Evolutionary conservation across 129 eudicot species (phyloP), one percentile per base, ranked within the genome.

Genomic region (Lonicera japonica): DNA sequence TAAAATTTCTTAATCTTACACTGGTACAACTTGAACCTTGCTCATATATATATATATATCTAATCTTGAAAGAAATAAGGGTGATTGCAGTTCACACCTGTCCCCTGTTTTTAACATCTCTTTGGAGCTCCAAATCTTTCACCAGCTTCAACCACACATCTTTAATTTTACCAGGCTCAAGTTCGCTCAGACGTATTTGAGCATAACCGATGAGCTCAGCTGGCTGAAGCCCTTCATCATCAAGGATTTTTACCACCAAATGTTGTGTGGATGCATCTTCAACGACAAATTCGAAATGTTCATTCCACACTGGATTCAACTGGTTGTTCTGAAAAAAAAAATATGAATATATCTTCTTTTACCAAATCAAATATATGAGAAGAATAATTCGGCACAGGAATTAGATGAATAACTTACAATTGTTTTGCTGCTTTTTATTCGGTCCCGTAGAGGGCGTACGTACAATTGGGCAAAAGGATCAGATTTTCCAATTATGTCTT

Each of bases 221-320:
- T 19, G 86, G 55, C 69, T 92, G 96, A 79, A 92, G 68, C 55
- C 95, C 91, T 61, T 88, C 99, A 21, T 92, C 95, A 60, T 92
- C 99, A 53, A 70, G 85, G 36, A 92, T 65, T 68, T 92, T 88
- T 52, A 92, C 77, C 60, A 85, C 88, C 95, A 92, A 76, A 63
- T 87, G 80, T 68, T 92, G 99, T 53, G 96, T 88, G 65, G 95
- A 77, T 58, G 46, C 65, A 78, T 92, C 99, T 63, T 92, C 99
- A 57, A 92, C 80, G 65, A 80, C 75, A 72, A 92, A 92, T 82
- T 92, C 95, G 53, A 82, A 92, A 80, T 92, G 99, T 45, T 92
- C 99, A 56, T 92, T 92, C 99, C 99, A 92, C 41, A 92, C 80
- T 40, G 99, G 99, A 85, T 82, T 92, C 79, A 92, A 70, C 56